Evolutionary conservation across 345 rosid species (phyloP), one percentile per base, ranked within the genome.

Genomic region (Kernera saxatilis): DNA sequence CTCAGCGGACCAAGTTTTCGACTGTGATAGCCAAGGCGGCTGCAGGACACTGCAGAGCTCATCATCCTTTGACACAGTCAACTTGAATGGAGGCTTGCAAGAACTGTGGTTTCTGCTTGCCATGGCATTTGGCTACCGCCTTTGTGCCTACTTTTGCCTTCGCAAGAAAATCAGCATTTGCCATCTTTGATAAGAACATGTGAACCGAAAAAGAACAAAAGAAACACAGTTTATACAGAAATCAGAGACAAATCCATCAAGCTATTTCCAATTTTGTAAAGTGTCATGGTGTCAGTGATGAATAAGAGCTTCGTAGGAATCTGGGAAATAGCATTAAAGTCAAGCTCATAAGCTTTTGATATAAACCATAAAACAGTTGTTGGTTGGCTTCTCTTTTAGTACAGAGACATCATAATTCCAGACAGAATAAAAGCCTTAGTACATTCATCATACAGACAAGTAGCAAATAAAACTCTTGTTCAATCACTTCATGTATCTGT

Each of bases 41-140:
- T 91, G 98, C 78, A 69, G 84, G 57, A 79, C 80, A 13, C 60
- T 91, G 73, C 97, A 86, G 82, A 88, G 79, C 67, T 92, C 96
- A 0, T 92, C 96, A 3, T 86, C 96, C 0, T 92, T 93, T 32
- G 90, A 86, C 79, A 86, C 86, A 0, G 89, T 91, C 33, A 84
- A 85, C 84, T 76, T 91, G 77, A 77, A 80, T 8, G 96, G 95
- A 21, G 97, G 98, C 4, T 57, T 89, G 50, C 86, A 91, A 60
- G 98, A 91, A 79, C 94, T 89, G n/a, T 89, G 97, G 97, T 73
- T 87, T 78, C 75, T 93, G 18, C 67, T 91, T 3, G 92, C 84
- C 76, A 89, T 93, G 97, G 91, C 98, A 5, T 27, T 93, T 5
- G 80, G 84, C 23, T 91, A 86, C 75, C 82, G 94, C 6, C 60